Conservation (phyloP, 2,329 filamentous ascomycete species). For the Raffaelea ambrosiae region DNA sequence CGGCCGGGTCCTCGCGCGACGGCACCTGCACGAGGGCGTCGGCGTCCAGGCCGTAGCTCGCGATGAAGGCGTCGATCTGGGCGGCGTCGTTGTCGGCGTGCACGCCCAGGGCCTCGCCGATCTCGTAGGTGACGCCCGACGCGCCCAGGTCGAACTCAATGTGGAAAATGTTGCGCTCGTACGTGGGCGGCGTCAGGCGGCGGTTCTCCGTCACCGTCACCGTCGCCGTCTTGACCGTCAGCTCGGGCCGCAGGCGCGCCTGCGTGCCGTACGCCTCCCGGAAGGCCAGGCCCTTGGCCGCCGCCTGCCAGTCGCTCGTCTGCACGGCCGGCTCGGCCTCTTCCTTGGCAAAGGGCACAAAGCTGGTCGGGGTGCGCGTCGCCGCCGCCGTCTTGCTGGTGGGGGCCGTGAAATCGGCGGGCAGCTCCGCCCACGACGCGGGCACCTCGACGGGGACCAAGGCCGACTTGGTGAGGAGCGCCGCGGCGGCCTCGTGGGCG, state of each 20-base stretch:
- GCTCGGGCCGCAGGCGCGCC: constrained; percentile 70
- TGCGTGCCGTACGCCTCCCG: constrained; percentile 85
- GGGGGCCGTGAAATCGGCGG: constrained; percentile 45
- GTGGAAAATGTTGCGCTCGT: constrained; percentile 99
- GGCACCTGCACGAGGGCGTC: constrained; percentile 87
- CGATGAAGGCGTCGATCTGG: constrained; percentile 77
- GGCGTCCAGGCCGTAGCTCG: constrained; percentile 76
- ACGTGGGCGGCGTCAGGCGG: constrained; percentile 75
- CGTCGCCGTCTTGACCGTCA: constrained; percentile 75
- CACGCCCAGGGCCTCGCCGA: constrained; percentile 92
- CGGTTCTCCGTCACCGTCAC: constrained; percentile 94
- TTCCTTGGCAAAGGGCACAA: constrained; percentile 68
- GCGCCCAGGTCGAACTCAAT: constrained; percentile 95
- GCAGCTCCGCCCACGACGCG: constrained; percentile 67
- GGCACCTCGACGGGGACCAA: constrained; percentile 69
- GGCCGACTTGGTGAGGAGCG: constrained; percentile 49
- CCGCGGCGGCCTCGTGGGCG: constrained; percentile 52
- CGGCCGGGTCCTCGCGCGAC: constrained; percentile 64
- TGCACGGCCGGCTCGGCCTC: constrained; percentile 58
- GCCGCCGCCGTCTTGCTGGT: constrained; percentile 43
- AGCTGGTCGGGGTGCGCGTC: constrained; percentile 70
- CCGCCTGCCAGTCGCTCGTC: constrained; percentile 71
- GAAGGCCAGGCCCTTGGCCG: constrained; percentile 82
- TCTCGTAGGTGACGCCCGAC: constrained; percentile 90
- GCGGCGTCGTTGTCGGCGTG: constrained; percentile 85